Evolutionary conservation across 2,329 filamentous ascomycete genomes (phyloP).

Genomic region (Fusarium sp.): DNA sequence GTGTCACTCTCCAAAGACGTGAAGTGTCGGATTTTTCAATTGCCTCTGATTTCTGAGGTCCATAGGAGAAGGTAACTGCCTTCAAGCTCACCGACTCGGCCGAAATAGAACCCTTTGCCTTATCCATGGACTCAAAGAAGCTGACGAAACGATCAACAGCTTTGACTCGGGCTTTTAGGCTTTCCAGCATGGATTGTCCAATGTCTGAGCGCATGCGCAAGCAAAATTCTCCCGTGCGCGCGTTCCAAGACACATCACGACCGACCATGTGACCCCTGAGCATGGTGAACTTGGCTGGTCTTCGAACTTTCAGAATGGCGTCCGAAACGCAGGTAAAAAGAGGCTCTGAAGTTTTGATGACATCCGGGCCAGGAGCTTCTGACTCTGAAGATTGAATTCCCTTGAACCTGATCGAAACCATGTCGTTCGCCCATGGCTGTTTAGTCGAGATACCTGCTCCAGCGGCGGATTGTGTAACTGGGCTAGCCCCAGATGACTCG

Average conservation of each 20-base stretch:
- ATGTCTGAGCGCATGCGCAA: slow-evolving; percentile 71
- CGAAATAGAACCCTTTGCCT: slow-evolving; percentile 66
- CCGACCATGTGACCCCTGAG: slow-evolving; percentile 67
- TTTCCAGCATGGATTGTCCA: slow-evolving; percentile 69
- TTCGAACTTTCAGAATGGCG: slow-evolving; percentile 67
- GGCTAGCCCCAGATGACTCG: slow-evolving; percentile 40
- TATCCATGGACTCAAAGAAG: slow-evolving; percentile 75
- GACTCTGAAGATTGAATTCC: slow-evolving; percentile 54
- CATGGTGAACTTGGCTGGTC: slow-evolving; percentile 67
- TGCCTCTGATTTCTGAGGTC: slow-evolving; percentile 45
- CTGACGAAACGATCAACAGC: slow-evolving; percentile 78
- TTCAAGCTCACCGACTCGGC: slow-evolving; percentile 72
- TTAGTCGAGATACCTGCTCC: slow-evolving; percentile 43
- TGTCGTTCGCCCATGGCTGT: slow-evolving; percentile 70
- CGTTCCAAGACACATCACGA: slow-evolving; percentile 72
- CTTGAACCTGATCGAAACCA: slow-evolving; percentile 69
- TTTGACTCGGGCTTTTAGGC: slow-evolving; percentile 71
- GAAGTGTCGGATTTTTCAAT: slow-evolving; percentile 9
- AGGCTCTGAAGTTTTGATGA: slow-evolving; percentile 12
- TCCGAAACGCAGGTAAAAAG: slow-evolving; percentile 61
- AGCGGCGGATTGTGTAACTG: slow-evolving; percentile 43
- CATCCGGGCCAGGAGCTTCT: slow-evolving; percentile 28
- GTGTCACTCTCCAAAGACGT: slow-evolving; percentile 64
- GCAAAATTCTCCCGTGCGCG: slow-evolving; percentile 71
- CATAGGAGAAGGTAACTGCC: slow-evolving; percentile 78